Base-by-base conservation (phyloP, 225 moss, liverwort and hornwort genomes). In the Antitrichia curtipendula region DNA sequence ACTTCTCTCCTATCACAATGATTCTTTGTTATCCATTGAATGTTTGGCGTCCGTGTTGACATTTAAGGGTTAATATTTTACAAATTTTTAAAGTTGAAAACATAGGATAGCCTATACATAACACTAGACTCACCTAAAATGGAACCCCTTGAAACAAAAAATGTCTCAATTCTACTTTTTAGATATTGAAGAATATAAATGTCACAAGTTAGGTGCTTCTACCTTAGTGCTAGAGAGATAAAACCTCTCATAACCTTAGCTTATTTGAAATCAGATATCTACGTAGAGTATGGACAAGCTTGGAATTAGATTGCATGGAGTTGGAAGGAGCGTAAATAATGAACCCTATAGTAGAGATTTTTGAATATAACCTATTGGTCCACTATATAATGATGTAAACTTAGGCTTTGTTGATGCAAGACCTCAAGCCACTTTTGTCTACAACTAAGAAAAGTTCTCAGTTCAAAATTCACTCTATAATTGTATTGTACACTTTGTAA, bases 241-340 rank as follows among this genome's bases (percentile, higher is more conserved):
- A 50, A 34, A 8, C 8, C 3, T 8, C 21, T 75, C 0, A 3
- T 21, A 12, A 50, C 4, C 2, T 73, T 74, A 10, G 2, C 6
- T 47, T 7, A 10, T 45, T 10, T 45, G 2, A 2, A 73, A 31
- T 29, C 12, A 20, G 6, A 74, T 27, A 31, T 27, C 12, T 4
- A 6, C 0, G 1, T 47, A 4, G 45, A 72, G 2, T 28, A 18
- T 73, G 0, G 19, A 49, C 11, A 47, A 73, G 10, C 9, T 31
- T 73, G 31, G 7, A 47, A 47, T 31, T 47, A 29, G 7, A 45
- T 27, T 45, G 29, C 29, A 7, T 45, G 1, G 29, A 47, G 45
- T 0, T 45, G 0, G 8, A 29, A 1, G 28, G 43, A 43, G 2
- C 0, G 2, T 43, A 28, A 1, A 4, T 3, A 71, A 13, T 71